Conservation (phyloP, 2,329 filamentous ascomycete genomes). For the Domatiomyces catenatus region DNA sequence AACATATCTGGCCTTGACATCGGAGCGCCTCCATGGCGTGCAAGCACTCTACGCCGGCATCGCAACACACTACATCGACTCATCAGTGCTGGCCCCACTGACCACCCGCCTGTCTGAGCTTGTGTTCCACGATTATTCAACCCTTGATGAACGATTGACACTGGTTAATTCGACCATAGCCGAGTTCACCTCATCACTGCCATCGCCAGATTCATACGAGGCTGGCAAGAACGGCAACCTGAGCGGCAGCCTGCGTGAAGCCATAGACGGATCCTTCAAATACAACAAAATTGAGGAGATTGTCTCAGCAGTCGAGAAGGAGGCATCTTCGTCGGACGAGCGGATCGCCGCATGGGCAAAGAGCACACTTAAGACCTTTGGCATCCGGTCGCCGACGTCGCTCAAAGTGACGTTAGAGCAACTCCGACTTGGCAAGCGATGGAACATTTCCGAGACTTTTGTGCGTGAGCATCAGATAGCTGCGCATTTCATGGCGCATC, state of each 20-base stretch:
- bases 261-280: constrained; percentile 73
- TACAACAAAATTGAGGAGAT: constrained; percentile 55
- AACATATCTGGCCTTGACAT: constrained; percentile 86
- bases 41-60: constrained; percentile 83
- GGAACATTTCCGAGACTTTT: constrained; percentile 77
- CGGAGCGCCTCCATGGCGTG: constrained; percentile 63
- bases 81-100: constrained; percentile 64
- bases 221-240: constrained; percentile 28
- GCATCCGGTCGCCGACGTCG: constrained; percentile 67
- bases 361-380: constrained; percentile 59
- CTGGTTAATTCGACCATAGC: constrained; percentile 79
- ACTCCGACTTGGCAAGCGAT: constrained; percentile 58
- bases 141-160: constrained; percentile 45
- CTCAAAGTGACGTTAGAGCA: constrained; percentile 73
- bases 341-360: constrained; percentile 57
- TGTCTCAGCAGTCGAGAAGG: constrained; percentile 45
- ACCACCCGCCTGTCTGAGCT: constrained; percentile 79
- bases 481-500: constrained; percentile 72
- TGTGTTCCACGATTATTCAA: constrained; percentile 64
- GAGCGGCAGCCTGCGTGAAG: constrained; percentile 53
- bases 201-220: constrained; percentile 44
- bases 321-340: constrained; percentile 24
- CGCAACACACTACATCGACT: constrained; percentile 93
- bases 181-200: constrained; percentile 77
- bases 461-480: constrained; percentile 73